Conservation (phyloP, 2,329 filamentous ascomycete species). For the Exophiala spinifera region DNA sequence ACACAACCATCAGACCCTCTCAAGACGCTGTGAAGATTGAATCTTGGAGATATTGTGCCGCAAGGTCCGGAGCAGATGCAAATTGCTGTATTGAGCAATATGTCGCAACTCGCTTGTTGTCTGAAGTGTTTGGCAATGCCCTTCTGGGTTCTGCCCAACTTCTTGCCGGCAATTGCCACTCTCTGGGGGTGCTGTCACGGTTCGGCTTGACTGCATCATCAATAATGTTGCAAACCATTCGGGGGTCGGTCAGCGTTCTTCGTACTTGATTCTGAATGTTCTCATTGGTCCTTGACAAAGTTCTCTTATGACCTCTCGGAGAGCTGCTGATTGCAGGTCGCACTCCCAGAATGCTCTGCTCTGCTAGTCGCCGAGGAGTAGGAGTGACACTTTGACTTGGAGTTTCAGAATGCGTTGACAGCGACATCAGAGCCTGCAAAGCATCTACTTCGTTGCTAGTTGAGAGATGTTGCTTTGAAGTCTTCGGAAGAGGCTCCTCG, state of each 20-base stretch:
- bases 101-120: constrained; percentile 20
- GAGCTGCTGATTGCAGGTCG: not conserved
- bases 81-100: constrained; percentile 22
- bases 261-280: constrained; percentile 18
- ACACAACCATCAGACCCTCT: not conserved
- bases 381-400: constrained; percentile 24
- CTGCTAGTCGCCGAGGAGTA: constrained; percentile 15
- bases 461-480: not conserved
- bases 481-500: constrained; percentile 2
- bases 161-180: constrained; percentile 14
- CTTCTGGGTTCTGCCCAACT: constrained; percentile 12
- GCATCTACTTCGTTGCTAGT: constrained; percentile 19
- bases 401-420: constrained; percentile 16
- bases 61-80: constrained; percentile 19
- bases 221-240: constrained; percentile 5
- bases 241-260: not conserved
- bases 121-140: constrained; percentile 12
- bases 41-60: constrained; percentile 10
- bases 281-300: constrained; percentile 18
- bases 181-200: constrained; percentile 9
- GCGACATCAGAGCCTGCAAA: constrained; percentile 17
- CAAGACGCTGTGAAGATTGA: constrained; percentile 1
- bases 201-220: constrained; percentile 14
- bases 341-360: not conserved
- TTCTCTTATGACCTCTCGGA: constrained; percentile 24